Conservation (phyloP, 2,329 filamentous ascomycete species). For the Triangularia verruculosa region DNA sequence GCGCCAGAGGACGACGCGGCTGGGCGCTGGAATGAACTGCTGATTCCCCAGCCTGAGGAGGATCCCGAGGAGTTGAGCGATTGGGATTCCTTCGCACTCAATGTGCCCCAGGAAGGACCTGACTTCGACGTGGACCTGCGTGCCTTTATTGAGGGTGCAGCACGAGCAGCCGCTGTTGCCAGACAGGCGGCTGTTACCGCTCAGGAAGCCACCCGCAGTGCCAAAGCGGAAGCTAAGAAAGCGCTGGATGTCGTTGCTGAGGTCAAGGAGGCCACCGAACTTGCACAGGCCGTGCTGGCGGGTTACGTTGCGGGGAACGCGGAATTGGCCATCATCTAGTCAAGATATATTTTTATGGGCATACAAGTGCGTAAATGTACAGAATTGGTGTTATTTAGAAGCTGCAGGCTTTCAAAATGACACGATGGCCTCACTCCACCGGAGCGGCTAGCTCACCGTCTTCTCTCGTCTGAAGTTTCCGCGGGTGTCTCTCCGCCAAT, state of each 20-base stretch:
- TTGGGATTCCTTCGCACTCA: not conserved
- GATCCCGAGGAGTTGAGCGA: not conserved
- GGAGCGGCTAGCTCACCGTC: slow-evolving; percentile 12
- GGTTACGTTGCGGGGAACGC: not conserved
- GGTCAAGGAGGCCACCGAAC: not conserved
- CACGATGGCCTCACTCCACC: not conserved
- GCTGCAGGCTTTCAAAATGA: no score
- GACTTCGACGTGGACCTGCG: not conserved
- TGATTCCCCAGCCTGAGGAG: not conserved
- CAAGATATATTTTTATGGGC: not conserved
- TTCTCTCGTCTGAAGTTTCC: slow-evolving; percentile 15
- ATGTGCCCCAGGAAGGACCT: no score
- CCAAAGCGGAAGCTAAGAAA: not conserved
- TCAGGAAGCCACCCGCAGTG: not conserved
- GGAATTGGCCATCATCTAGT: not conserved
- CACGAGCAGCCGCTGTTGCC: not conserved
- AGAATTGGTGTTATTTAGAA: no score
- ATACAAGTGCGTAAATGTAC: not conserved
- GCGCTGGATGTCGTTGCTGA: not conserved
- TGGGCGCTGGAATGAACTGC: no score
- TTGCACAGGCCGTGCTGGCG: not conserved
- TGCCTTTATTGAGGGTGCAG: not conserved
- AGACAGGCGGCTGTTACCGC: not conserved
- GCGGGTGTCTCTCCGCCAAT: slow-evolving; percentile 26
- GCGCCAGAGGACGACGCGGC: not conserved